Evolutionary conservation across 805 yeast species (phyloP).

Genomic region (Kodamaea kakaduensis): DNA sequence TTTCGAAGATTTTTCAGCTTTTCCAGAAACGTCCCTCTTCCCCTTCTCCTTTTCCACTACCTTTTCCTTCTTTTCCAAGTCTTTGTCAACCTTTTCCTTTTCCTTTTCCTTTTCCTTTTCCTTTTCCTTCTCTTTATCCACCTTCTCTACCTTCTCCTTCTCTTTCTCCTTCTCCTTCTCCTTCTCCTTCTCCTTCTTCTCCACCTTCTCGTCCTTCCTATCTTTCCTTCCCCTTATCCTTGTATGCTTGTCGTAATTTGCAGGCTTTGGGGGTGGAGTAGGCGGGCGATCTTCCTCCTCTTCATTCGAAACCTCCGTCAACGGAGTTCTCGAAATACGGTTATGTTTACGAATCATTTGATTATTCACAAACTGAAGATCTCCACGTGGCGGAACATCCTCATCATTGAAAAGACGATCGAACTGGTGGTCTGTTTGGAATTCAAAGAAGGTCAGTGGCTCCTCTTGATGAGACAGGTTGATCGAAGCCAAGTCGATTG

Average conservation of each 20-base stretch:
- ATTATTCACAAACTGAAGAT: slow-evolving; percentile 12
- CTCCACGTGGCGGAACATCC: slow-evolving; percentile 25
- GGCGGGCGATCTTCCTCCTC: slow-evolving; percentile 4
- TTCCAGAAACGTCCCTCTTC: neutral
- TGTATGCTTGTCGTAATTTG: slow-evolving; percentile 4
- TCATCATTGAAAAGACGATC: slow-evolving; percentile 17
- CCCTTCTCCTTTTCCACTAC: neutral
- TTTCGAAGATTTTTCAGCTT: no score
- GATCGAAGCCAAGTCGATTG: slow-evolving; percentile 9
- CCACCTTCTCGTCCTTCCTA: slow-evolving; percentile 2
- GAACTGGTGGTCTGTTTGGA: slow-evolving; percentile 12
- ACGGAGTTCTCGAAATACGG: slow-evolving; percentile 2
- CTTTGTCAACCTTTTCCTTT: neutral
- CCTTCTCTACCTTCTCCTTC: neutral
- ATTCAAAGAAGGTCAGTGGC: slow-evolving; percentile 1
- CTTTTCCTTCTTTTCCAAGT: neutral
- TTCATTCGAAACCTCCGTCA: neutral
- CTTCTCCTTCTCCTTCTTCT: neutral
- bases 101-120: neutral
- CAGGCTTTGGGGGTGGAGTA: slow-evolving; percentile 9
- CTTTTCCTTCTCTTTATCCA: neutral
- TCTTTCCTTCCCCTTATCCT: no score
- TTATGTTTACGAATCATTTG: neutral
- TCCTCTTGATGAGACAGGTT: neutral
- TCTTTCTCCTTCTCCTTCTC: neutral